Conservation (phyloP, 2,329 filamentous ascomycete species). For the Sarocladium brachiariae region DNA sequence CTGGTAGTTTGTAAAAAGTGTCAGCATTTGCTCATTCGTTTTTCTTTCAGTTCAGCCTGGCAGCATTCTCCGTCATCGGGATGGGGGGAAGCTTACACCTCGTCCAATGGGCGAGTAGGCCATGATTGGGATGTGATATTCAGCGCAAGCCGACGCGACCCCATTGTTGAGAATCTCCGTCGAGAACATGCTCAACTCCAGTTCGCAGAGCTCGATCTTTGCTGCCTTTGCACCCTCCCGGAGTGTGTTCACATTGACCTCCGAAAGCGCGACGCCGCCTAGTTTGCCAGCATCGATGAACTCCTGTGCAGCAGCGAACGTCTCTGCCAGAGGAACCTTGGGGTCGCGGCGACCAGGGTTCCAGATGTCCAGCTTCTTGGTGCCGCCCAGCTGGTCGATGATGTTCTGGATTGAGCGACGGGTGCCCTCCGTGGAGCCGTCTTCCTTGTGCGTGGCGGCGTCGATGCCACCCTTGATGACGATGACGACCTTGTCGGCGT, state of each 20-base stretch:
- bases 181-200: constrained; percentile 45
- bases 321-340: constrained; percentile 35
- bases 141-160: constrained; percentile 46
- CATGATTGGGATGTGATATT: constrained; percentile 62
- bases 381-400: constrained; percentile 42
- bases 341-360: constrained; percentile 51
- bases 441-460: constrained; percentile 27
- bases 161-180: constrained; percentile 44
- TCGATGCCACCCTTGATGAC: constrained; percentile 53
- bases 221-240: constrained; percentile 36
- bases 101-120: constrained; percentile 67
- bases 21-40: constrained; percentile 11
- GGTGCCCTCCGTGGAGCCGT: constrained; percentile 40
- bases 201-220: constrained; percentile 43
- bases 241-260: constrained; percentile 42
- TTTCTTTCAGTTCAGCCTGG: constrained; percentile 9
- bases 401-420: constrained; percentile 53
- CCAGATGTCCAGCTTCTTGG: constrained; percentile 55
- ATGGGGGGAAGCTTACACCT: constrained; percentile 27
- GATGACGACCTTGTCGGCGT: constrained; percentile 54
- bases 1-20: constrained; percentile 25
- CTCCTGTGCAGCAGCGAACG: constrained; percentile 37
- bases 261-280: constrained; percentile 44
- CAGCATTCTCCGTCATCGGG: not conserved
- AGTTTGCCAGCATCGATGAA: constrained; percentile 46